Evolutionary conservation across 2,329 filamentous ascomycete species (phyloP), one percentile per base, ranked within the genome.

Genomic region (Cercospora sp.): DNA sequence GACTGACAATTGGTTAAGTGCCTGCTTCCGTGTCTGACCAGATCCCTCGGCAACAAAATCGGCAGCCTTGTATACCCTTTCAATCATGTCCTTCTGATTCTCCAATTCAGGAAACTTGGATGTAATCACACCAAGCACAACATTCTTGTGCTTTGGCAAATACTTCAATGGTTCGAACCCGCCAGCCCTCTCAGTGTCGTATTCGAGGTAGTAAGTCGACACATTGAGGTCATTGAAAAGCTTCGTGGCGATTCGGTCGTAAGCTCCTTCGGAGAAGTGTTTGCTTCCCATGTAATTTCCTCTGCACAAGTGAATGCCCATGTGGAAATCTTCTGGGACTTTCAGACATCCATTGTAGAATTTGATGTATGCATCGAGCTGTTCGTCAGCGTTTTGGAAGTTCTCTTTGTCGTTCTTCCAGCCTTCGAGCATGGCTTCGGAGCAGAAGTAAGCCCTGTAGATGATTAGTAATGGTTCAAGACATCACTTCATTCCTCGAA

Each of bases 321-420:
- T 85, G 79, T 93, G 90, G 83, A 93, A 87, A 76, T 93, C 90
- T 2, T 83, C 77, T 0, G 90, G 90, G 0, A 87, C 81, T 73
- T 85, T 60, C 67, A 78, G 75, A 74, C 85, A 87, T 78, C 91
- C 88, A 77, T 93, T 93, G 83, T 93, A 93, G 72, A 92, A 87
- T 69, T 85, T 83, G 77, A 94, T 90, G 80, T 94, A 94, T 30
- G 89, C 87, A 73, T 92, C 89, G 23, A 94, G 86, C 55, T 92
- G 87, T 72, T 89, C 87, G 59, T 91, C 90, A 6, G 90, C 86
- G 1, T 86, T 86, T 77, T 88, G 87, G 63, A 86, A 86, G 77
- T 93, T 92, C 73, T 88, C 84, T 59, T 84, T 80, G 76, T 93
- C 91, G 13, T 85, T 85, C 64, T 86, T 86, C 87, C 89, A 92